Evolutionary conservation across 495 filamentous ascomycete species (phyloP).

Genomic region (Haplographium delicatum): DNA sequence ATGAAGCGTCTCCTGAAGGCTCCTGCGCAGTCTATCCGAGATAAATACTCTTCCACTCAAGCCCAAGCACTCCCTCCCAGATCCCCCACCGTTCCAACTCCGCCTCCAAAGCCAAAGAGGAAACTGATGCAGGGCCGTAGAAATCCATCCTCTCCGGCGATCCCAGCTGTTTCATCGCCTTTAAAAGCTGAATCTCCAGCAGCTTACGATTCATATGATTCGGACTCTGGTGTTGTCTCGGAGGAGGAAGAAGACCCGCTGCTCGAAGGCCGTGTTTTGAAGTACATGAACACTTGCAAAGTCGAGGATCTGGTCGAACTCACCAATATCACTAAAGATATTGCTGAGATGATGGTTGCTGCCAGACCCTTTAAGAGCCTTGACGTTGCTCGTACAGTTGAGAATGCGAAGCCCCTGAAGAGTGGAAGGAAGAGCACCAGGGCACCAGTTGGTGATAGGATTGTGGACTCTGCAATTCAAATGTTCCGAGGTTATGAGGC

Average conservation of each 20-base stretch:
- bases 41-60: slow-evolving; percentile 52
- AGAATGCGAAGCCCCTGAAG: slow-evolving; percentile 36
- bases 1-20: slow-evolving; percentile 43
- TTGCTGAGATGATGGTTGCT: slow-evolving; percentile 58
- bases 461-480: slow-evolving; percentile 65
- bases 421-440: slow-evolving; percentile 34
- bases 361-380: slow-evolving; percentile 64
- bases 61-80: slow-evolving; percentile 28
- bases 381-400: slow-evolving; percentile 57
- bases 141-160: slow-evolving; percentile 40
- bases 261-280: slow-evolving; percentile 56
- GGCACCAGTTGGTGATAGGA: slow-evolving; percentile 57
- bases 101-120: slow-evolving; percentile 34
- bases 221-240: slow-evolving; percentile 30
- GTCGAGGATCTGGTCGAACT: slow-evolving; percentile 70
- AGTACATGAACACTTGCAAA: slow-evolving; percentile 78
- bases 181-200: slow-evolving; percentile 23
- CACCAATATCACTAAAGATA: slow-evolving; percentile 60
- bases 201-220: slow-evolving; percentile 47
- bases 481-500: slow-evolving; percentile 69
- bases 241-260: slow-evolving; percentile 33
- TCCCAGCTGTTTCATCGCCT: slow-evolving; percentile 28
- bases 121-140: slow-evolving; percentile 58
- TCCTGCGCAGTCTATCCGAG: slow-evolving; percentile 48
- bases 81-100: slow-evolving; percentile 15